These are phyloP conservation scores for Schizosaccharomyces lindneri DNA, from an alignment of 805 yeast species.

Conservation along the genomic window DNA sequence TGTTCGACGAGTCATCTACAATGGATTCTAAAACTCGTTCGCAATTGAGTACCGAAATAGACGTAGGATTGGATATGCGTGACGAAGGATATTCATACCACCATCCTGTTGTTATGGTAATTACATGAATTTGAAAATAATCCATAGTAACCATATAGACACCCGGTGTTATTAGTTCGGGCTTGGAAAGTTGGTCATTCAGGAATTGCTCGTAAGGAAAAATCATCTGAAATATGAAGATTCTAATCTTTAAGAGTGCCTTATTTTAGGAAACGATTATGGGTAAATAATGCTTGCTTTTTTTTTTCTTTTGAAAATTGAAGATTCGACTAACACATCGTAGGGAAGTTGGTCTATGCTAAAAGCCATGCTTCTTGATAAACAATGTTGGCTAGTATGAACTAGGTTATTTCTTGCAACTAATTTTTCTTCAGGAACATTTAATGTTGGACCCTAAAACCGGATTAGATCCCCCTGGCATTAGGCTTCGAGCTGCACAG, in stretches of 20 bases:
- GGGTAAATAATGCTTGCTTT: conserved; percentile 16
- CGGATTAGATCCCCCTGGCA: conserved; percentile 73
- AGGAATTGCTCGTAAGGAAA: conserved; percentile 32
- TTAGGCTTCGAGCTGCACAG: conserved; percentile 68
- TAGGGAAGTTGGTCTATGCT: conserved; percentile 90
- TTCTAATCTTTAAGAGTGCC: conserved; percentile 16
- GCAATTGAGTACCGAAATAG: conserved; percentile 43
- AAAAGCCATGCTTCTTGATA: conserved; percentile 72
- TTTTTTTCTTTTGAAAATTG: neutral
- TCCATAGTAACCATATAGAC: conserved; percentile 11
- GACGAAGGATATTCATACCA: conserved; percentile 28
- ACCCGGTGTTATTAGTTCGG: conserved; percentile 91
- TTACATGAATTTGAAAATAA: neutral
- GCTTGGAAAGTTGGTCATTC: conserved; percentile 81
- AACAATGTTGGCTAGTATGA: conserved; percentile 77
- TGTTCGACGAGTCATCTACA: conserved; percentile 38
- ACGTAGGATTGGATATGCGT: conserved; percentile 50
- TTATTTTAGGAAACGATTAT: conserved; percentile 72
- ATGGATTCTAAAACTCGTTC: conserved; percentile 18
- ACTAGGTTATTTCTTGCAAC: conserved; percentile 5
- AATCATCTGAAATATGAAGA: neutral
- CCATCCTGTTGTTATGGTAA: conserved; percentile 50
- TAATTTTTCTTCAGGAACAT: neutral
- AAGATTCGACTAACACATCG: neutral
- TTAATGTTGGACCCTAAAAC: conserved; percentile 70